Conservation (phyloP, 768 basidiomycete species). For the Tulasnella sp. region DNA sequence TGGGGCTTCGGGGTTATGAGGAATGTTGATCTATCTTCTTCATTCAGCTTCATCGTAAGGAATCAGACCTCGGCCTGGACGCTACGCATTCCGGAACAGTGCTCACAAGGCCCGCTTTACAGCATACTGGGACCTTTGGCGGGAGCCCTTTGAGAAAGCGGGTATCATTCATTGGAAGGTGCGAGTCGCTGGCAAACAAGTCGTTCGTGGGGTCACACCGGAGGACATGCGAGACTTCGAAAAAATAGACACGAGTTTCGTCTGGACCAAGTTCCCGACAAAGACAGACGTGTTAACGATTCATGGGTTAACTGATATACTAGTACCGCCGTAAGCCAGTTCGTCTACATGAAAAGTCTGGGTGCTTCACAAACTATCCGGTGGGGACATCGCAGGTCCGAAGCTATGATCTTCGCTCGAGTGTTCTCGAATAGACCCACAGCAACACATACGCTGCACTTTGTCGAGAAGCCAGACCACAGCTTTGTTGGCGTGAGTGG, state of each 20-base stretch:
- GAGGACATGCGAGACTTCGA: conserved; percentile 61
- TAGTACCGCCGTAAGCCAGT: conserved; percentile 62
- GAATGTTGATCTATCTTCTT: not conserved
- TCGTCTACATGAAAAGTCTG: not conserved
- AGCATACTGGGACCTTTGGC: not conserved
- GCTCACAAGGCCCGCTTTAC: not conserved
- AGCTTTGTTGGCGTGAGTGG: conserved; percentile 60
- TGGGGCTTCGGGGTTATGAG: not conserved
- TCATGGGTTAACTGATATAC: conserved; percentile 65
- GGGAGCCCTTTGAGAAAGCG: not conserved
- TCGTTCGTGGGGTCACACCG: conserved; percentile 53
- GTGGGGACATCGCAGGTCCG: conserved; percentile 37
- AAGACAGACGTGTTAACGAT: conserved; percentile 63
- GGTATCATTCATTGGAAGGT: conserved; percentile 63
- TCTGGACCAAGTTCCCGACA: conserved; percentile 65
- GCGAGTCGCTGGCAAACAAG: conserved; percentile 60
- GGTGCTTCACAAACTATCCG: not conserved
- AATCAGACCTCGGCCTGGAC: too few relatives aligned
- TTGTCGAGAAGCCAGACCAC: conserved; percentile 73
- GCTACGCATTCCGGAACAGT: too few relatives aligned
- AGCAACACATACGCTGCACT: conserved; percentile 67
- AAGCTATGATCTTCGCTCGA: conserved; percentile 29
- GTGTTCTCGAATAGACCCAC: conserved; percentile 43
- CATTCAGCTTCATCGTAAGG: not conserved
- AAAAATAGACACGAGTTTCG: conserved; percentile 60